A percentile compares a stretch with the other conserved stretches of the same genome.
Evolutionary conservation across 208 protist species (phyloP).

Genomic region (Phytomonas sp.): DNA sequence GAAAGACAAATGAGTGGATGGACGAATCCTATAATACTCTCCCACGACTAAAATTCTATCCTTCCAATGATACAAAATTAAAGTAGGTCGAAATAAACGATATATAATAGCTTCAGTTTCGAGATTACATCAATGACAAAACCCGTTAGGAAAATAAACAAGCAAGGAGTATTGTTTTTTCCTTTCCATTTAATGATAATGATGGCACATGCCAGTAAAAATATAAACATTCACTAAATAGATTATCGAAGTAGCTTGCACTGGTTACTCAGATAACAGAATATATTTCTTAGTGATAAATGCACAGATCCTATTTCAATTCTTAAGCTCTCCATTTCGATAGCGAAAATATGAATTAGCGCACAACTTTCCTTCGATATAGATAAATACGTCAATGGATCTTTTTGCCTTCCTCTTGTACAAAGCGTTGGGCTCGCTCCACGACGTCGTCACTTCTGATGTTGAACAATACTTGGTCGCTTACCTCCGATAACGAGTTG

Average conservation of each 20-base stretch:
- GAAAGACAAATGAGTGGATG: neutral
- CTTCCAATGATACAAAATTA: neutral
- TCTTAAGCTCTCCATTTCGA: neutral
- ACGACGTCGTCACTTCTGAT: conserved; percentile 64
- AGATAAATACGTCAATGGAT: conserved; percentile 6
- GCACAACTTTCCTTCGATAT: neutral
- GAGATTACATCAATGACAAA: neutral
- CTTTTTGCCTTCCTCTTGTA: conserved; percentile 63
- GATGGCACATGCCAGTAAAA: neutral
- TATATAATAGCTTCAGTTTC: neutral
- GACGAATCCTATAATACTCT: neutral
- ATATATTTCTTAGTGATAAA: neutral
- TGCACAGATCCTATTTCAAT: neutral
- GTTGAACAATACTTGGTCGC: conserved; percentile 88
- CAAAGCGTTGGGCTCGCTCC: conserved; percentile 63
- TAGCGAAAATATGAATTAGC: neutral
- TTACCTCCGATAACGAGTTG: conserved; percentile 46
- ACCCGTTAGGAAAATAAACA: neutral
- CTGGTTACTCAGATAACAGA: neutral
- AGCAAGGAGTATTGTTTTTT: neutral
- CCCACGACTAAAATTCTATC: neutral
- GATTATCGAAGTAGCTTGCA: neutral
- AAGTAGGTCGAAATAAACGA: neutral
- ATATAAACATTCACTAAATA: neutral
- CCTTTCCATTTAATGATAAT: neutral